Percentiles rank a stretch among this genome's conserved stretches.
Evolutionary conservation across 345 rosid genomes (phyloP).

Genomic region (Syzygium oleosum): DNA sequence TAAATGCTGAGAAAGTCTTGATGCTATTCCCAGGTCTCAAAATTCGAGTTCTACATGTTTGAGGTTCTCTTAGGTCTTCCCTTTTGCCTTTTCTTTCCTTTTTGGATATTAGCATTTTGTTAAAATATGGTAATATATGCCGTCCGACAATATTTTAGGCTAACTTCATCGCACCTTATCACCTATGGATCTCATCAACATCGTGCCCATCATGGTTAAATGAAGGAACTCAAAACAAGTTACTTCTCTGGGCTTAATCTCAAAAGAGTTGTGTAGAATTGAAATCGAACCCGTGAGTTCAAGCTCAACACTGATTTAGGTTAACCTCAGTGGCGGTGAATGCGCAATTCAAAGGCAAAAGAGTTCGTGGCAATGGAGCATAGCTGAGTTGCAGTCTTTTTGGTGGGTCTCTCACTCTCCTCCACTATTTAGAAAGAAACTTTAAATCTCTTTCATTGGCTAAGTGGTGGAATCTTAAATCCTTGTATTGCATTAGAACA

Average conservation of each 20-base stretch:
- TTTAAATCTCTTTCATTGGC: neutral
- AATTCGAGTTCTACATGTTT: neutral
- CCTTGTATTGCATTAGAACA: neutral
- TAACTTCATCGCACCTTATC: neutral
- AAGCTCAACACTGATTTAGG: neutral
- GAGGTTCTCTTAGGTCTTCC: neutral
- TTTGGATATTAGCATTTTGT: neutral
- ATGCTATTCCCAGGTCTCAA: neutral
- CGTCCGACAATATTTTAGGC: neutral
- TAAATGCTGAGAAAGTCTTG: neutral
- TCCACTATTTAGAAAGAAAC: neutral
- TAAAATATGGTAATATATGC: neutral
- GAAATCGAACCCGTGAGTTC: neutral
- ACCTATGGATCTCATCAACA: neutral
- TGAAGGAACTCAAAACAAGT: neutral
- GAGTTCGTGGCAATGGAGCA: neutral
- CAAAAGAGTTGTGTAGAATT: neutral
- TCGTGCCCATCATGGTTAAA: neutral
- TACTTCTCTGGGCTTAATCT: neutral
- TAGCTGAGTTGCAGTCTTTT: neutral
- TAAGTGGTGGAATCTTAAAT: neutral
- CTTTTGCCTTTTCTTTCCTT: neutral
- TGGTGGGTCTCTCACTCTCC: neutral
- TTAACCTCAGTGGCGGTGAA: neutral
- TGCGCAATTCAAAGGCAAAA: neutral